phyloP scores from a whole-genome alignment of 169 alveolate species.

The Eimeria acervulina region DNA sequence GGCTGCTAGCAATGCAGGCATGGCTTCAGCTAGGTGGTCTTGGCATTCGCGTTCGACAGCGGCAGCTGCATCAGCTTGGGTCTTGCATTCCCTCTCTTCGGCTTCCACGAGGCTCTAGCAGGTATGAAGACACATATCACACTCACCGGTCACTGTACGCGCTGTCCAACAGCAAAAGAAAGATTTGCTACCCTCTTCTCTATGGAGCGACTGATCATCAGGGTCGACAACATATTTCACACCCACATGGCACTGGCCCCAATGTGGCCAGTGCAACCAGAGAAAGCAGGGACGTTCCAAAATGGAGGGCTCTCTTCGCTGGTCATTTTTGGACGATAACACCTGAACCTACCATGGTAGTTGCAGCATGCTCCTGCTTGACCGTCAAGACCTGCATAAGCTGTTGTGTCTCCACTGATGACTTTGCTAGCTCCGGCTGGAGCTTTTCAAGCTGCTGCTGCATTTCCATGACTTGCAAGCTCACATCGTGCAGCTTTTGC shows the following conservation, averaged over 20 bases:
- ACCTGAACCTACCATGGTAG: conserved; percentile 85
- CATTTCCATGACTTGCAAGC: conserved; percentile 93
- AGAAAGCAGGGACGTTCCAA: not conserved
- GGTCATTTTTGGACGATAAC: not conserved
- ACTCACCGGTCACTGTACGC: not conserved
- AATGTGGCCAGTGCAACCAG: not conserved
- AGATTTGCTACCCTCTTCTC: not conserved
- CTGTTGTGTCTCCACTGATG: conserved; percentile 94
- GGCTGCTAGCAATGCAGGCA: conserved; percentile 96
- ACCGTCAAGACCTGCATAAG: conserved; percentile 93
- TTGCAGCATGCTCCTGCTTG: conserved; percentile 95
- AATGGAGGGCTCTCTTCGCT: not conserved
- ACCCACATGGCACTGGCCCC: not conserved
- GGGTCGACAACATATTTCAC: not conserved
- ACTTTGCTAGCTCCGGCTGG: conserved; percentile 91
- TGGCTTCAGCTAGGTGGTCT: conserved; percentile 96
- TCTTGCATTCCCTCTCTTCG: conserved; percentile 94
- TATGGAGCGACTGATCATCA: not conserved
- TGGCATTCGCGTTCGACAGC: conserved; percentile 93
- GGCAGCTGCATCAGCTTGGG: conserved; percentile 93
- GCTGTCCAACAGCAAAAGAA: not conserved
- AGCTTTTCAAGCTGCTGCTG: conserved; percentile 92
- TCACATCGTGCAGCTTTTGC: conserved; percentile 95
- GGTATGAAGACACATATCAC: not conserved
- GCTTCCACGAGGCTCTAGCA: conserved; percentile 94